A percentile compares a stretch with the other conserved stretches of the same genome.
These are phyloP conservation scores for Phytopythium chamaehyphon DNA, from an alignment of 352 stramenopile genomes.

Conservation along the genomic window DNA sequence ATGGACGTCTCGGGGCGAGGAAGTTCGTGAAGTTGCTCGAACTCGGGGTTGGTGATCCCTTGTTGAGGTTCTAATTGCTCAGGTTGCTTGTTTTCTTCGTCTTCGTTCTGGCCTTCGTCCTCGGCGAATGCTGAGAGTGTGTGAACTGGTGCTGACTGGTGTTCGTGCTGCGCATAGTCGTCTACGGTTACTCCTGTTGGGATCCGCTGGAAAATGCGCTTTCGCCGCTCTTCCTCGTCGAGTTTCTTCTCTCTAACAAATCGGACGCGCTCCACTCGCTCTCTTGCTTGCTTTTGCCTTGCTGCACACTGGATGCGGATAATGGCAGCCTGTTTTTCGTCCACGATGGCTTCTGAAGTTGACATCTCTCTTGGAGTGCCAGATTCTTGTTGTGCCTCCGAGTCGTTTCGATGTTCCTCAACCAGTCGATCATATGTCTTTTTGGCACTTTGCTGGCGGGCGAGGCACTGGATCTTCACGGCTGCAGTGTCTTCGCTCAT, in stretches of 20 bases:
- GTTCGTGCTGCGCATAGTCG: slow-evolving; percentile 4
- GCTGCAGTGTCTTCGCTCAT: slow-evolving; percentile 15
- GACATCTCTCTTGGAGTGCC: too few relatives aligned
- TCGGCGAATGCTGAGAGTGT: slow-evolving; percentile 1
- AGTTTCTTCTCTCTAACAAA: slow-evolving; percentile 12
- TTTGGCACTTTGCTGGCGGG: slow-evolving; percentile 24
- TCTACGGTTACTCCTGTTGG: slow-evolving; percentile 22
- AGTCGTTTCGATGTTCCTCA: slow-evolving; percentile 5
- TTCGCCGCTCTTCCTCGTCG: slow-evolving; percentile 5
- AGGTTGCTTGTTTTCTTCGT: neutral
- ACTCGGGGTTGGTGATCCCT: neutral
- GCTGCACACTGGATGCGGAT: slow-evolving; percentile 56
- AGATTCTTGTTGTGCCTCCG: too few relatives aligned
- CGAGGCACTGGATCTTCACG: slow-evolving; percentile 31
- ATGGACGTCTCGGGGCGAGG: slow-evolving; percentile 43
- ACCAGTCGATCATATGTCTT: slow-evolving; percentile 9
- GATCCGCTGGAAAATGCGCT: slow-evolving; percentile 8
- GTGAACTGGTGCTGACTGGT: neutral
- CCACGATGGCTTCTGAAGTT: neutral
- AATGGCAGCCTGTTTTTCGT: slow-evolving; percentile 18
- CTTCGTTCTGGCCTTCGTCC: neutral
- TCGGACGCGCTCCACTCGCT: slow-evolving; percentile 27
- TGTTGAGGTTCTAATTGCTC: neutral
- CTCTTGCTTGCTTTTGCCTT: slow-evolving; percentile 40
- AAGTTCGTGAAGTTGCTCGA: neutral